Evolutionary conservation across 768 basidiomycete species (phyloP), one percentile per base, ranked within the genome.

Genomic region (Pluteus cervinus): DNA sequence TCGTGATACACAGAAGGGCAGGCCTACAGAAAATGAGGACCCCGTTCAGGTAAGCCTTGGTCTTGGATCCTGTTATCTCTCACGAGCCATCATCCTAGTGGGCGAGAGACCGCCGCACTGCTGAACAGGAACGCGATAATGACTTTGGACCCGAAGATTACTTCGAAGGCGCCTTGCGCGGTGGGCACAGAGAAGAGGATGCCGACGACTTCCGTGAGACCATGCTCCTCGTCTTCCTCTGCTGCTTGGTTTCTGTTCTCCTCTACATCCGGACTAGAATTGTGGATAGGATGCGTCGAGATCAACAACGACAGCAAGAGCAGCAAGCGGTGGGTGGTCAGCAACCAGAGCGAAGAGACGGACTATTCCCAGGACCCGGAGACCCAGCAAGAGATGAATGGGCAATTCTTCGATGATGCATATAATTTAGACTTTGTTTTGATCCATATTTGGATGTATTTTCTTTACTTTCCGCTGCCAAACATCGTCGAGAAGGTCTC

Each of bases 141-240:
- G 87, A 89, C 41, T 79, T 79, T 45, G 81, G 80, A 6, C 80
- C 86, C 0, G 89, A 92, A 32, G 88, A 89, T 51, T 87, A 88
- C 57, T 83, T 81, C 47, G 86, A 88, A 20, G 82, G 68, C 3
- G 72, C 76, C 4, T 41, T 77, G 45, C 72, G 81, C 16, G 75
- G 75, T 10, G 70, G 73, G 4, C 61, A 72, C 34, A 71, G 78
- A 10, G 79, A 76, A 11, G 23, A 32, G 14, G 79, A 83, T 14
- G 76, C 69, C n/a, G 78, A 88, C 42, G 86, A 89, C 47, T 79
- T 88, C 40, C 63, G 62, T 22, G 91, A 93, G 65, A 93, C 86
- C 17, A 72, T 88, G 63, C 55, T 91, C 25, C 69, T 93, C 29
- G 71, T 92, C 3, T 57, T 76, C 28, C 64, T 94, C 18, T 87